Evolutionary conservation across 1,139 yeast species (phyloP).

Genomic region (Wickerhamiella pararugosa): DNA sequence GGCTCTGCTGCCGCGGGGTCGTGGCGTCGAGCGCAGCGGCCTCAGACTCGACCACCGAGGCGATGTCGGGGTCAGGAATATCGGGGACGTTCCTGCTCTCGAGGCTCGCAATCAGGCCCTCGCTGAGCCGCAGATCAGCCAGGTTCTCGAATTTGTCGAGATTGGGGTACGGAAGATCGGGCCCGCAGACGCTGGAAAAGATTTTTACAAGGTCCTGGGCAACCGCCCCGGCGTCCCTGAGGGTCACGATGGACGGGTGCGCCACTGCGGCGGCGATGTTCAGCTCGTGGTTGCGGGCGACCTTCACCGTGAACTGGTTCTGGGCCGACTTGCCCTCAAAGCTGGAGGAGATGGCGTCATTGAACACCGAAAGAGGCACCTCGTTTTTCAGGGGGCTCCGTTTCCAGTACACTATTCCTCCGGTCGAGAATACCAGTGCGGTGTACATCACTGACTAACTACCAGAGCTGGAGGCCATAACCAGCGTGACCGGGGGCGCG

Average conservation of each 20-base stretch:
- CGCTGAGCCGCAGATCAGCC: constrained; percentile 22
- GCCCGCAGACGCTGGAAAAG: constrained; percentile 21
- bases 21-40: neutral
- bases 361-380: constrained; percentile 31
- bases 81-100: constrained; percentile 12
- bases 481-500: no score
- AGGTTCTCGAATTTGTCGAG: constrained; percentile 22
- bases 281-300: constrained; percentile 23
- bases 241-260: constrained; percentile 25
- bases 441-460: constrained; percentile 13
- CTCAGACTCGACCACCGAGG: neutral
- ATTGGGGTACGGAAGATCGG: constrained; percentile 17
- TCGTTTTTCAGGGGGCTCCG: constrained; percentile 28
- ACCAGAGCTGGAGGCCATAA: constrained; percentile 3
- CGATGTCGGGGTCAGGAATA: constrained; percentile 2
- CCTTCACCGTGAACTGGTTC: constrained; percentile 27
- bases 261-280: constrained; percentile 25
- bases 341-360: constrained; percentile 28
- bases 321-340: constrained; percentile 10
- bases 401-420: constrained; percentile 45
- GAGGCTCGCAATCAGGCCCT: constrained; percentile 5
- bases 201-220: constrained; percentile 22
- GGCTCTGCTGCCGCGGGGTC: neutral
- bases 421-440: constrained; percentile 33
- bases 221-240: constrained; percentile 17